Evolutionary conservation across 2,329 filamentous ascomycete species (phyloP).

Genomic region (Dendrostoma leiphaemia): DNA sequence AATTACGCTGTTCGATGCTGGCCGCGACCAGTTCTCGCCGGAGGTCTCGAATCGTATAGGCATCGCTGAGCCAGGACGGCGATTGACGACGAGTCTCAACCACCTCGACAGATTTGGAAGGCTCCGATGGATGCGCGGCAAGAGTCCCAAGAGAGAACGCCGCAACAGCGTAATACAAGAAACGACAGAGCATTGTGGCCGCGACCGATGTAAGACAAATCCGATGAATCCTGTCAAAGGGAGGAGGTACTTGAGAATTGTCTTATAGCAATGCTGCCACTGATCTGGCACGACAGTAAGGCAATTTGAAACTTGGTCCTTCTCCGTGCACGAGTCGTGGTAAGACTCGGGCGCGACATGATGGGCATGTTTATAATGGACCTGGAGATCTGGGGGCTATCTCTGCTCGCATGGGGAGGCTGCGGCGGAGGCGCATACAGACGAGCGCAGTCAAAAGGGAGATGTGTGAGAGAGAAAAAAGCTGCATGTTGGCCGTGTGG

Average conservation of each 20-base stretch:
- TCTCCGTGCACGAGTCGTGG: neutral
- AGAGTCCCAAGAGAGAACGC: neutral
- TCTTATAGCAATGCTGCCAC: neutral
- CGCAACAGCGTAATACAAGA: neutral
- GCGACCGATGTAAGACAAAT: neutral
- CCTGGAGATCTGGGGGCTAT: neutral
- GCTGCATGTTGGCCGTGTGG: neutral
- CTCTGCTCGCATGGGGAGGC: neutral
- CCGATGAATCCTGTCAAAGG: neutral
- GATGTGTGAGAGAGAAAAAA: too few relatives aligned
- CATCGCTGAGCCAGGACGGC: neutral
- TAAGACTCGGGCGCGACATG: neutral
- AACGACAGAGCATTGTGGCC: neutral
- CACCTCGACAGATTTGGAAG: slow-evolving; percentile 1
- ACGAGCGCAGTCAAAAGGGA: too few relatives aligned
- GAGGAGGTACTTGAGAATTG: neutral
- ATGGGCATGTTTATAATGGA: neutral
- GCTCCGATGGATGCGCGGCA: neutral
- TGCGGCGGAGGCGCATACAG: neutral
- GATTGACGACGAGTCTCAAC: slow-evolving; percentile 24
- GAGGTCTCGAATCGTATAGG: slow-evolving; percentile 21
- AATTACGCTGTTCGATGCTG: slow-evolving; percentile 20
- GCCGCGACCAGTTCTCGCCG: slow-evolving; percentile 22
- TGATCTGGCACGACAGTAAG: neutral
- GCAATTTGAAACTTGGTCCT: neutral